Base-by-base conservation (phyloP, 352 stramenopile species). In the Bremia lactucae region DNA sequence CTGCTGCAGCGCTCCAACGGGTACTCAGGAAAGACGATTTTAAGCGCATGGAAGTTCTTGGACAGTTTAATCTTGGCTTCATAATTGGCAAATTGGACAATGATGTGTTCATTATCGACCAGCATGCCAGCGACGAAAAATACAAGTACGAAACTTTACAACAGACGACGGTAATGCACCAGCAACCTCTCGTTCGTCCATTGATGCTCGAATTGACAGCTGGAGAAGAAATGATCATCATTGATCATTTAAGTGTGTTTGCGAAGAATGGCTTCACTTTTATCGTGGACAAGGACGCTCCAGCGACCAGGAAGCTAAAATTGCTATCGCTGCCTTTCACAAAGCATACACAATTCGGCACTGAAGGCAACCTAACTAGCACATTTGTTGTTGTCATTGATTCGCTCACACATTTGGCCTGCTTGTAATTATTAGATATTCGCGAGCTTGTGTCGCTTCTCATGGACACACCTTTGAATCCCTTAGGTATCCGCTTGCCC, bases 21-120 rank as follows among this genome's bases (percentile, higher is more conserved):
- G 70, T 82, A 36, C 63, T 98, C 13, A 72, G 66, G 13, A 96
- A 97, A 36, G 68, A 90, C 25, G 86, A 97, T 54, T 97, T 98
- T 59, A 53, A 57, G 21, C 62, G 72, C 15, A 97, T 97, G 82
- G 54, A 85, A 18, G 73, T 98, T 14, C 62, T 98, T 33, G 94
- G 95, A 2, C 95, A 99, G 44, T 99, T 98, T 62, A 99, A 99
- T 51, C 76, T 97, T 46, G 95, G 95, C 2, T 99, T 99, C 53
- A 97, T 98, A 31, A 89, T 98, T 23, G 86, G 70, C 20, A 76
- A 77, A 26, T 60, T 89, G 15, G 81, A 87, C 39, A 68, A 87
- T 39, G 83, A 98, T 45, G 55, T 99, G 13, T 99, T 96, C 75
- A 98, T 99, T 52, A 79, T 99, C n/a, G 96, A 98, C 65, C 96